Percentiles rank a stretch among this genome's conserved stretches.
These are phyloP conservation scores for Neostapfia colusana DNA, from an alignment of 176 grass and related monocot species.

Conservation along the genomic window DNA sequence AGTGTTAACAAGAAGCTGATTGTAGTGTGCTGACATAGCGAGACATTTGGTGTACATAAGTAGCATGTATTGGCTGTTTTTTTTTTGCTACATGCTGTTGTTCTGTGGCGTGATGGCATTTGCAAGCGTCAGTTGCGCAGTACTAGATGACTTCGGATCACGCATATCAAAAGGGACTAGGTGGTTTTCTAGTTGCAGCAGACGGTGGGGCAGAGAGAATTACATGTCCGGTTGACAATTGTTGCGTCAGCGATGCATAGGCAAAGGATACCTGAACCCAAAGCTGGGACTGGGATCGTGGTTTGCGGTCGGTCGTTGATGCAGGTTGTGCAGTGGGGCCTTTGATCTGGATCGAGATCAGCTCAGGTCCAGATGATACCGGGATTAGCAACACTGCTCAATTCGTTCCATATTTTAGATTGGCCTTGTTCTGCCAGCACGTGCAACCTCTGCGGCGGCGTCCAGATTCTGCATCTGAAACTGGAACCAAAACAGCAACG, in stretches of 20 bases:
- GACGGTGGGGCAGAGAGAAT: too few species aligned
- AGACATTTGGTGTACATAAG: background rate
- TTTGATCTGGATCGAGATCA: background rate
- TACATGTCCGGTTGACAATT: background rate
- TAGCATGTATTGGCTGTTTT: background rate
- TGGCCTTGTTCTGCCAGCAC: background rate
- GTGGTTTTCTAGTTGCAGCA: too few species aligned
- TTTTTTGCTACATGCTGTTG: background rate
- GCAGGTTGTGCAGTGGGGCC: too few species aligned
- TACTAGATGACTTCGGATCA: background rate
- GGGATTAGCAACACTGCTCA: background rate
- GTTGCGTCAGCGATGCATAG: background rate
- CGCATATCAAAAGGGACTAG: too few species aligned
- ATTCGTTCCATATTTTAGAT: background rate
- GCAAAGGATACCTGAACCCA: background rate
- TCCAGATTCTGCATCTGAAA: background rate
- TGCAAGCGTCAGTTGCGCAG: background rate
- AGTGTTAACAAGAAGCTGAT: background rate
- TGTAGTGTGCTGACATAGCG: constrained; percentile 4
- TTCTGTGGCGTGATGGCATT: background rate
- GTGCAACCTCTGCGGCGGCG: background rate
- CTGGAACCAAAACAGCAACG: background rate
- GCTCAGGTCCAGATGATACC: background rate
- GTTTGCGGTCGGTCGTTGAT: too few species aligned
- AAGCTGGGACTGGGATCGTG: too few species aligned